Percentiles rank a stretch among this genome's conserved stretches.
Conservation (phyloP, 331 rosid species). For the Phaseolus coccineus region DNA sequence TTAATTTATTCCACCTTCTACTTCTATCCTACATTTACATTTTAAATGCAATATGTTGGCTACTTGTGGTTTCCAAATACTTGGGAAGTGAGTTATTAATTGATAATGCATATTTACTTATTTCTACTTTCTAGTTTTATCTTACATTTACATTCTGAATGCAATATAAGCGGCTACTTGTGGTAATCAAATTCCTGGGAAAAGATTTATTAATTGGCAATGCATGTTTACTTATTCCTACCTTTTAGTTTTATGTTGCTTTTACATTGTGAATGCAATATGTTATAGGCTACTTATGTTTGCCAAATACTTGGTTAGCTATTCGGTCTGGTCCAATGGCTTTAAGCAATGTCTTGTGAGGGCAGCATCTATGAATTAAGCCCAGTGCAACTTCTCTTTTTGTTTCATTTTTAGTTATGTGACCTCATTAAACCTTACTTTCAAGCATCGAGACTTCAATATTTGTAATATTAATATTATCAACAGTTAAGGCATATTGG, state of each 20-base stretch:
- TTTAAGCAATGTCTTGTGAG: constrained; percentile 12
- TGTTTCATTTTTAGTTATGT: not conserved
- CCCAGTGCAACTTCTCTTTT: not conserved
- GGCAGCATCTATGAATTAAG: constrained; percentile 17
- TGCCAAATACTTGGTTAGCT: not conserved
- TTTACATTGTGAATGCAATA: not conserved
- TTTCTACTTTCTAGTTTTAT: constrained; percentile 26
- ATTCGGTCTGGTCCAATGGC: not conserved
- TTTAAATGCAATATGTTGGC: not conserved
- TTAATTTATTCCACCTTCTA: constrained; percentile 22
- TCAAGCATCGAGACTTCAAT: not conserved
- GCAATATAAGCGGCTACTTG: not conserved
- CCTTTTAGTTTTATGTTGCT: constrained; percentile 5
- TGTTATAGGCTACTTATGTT: not conserved
- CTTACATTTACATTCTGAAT: constrained; percentile 22
- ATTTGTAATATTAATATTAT: not conserved
- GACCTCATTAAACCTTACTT: not conserved
- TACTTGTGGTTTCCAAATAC: not conserved
- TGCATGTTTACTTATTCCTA: not conserved
- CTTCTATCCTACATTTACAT: constrained; percentile 27
- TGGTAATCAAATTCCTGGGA: not conserved
- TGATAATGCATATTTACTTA: constrained; percentile 3
- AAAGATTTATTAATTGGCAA: constrained; percentile 10
- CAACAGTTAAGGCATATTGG: not conserved
- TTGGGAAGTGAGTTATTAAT: constrained; percentile 6